Base-by-base conservation (phyloP, 1,284 basidiomycete genomes). In the Melampsora americana region DNA sequence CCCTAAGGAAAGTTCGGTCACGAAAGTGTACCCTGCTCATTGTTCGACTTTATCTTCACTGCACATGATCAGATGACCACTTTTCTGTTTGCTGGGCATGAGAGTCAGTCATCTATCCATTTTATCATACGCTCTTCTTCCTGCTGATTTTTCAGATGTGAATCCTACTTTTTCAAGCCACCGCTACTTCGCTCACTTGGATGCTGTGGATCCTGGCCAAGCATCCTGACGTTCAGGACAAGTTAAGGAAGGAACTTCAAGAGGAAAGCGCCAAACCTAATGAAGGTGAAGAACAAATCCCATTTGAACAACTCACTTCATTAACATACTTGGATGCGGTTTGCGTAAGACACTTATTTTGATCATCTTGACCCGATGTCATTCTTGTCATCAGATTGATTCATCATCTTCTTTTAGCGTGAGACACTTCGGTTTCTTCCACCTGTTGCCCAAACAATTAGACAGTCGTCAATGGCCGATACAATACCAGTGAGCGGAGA, bases 301-400 rank as follows among this genome's bases (percentile, higher is more conserved):
- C 78, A 14, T 86, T 85, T 81, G 86, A 88, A 16, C 85, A 88
- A 20, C 83, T 93, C 73, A 86, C 90, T 12, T 85, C 86, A 44
- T 84, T 92, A n/a, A 87, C 89, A 1, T 90, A 87, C 78, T 85
- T 95, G 61, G 86, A 93, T 80, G 92, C 92, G 73, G 88, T 95
- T 32, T 84, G 87, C 26, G 87, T 88, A 66, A 50, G 80, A 62
- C n/a, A n/a, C n/a, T 16, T 18, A 42, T 35, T 14, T 6, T 12
- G 11, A 5, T 9, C 6, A 30, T 5, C 26, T 18, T 0, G 16
- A 20, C 20, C 20, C 20, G 35, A 66, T 16, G 6, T 3, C 2
- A n/a, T n/a, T 16, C 28, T 20, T 30, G 7, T 2, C n/a, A n/a
- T 53, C 30, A 7, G 42, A 18, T n/a, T 39, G 35, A 44, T 20